phyloP scores from a whole-genome alignment of 169 alveolate species.

The Miamiensis avidus region DNA sequence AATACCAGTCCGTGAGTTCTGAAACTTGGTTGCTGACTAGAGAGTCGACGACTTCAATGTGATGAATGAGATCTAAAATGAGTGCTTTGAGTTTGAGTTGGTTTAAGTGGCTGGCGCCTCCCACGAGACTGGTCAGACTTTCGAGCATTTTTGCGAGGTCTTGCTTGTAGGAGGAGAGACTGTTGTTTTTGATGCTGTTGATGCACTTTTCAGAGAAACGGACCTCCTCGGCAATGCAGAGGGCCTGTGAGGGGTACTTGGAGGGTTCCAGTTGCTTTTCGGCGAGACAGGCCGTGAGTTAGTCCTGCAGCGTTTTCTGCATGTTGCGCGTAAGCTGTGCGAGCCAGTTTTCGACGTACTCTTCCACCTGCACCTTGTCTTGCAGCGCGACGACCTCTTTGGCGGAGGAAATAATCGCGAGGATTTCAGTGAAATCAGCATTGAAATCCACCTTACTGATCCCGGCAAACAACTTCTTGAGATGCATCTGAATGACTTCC shows the following conservation, averaged over 20 bases:
- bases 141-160: constrained; percentile 72
- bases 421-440: constrained; percentile 63
- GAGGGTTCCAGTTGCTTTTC: constrained; percentile 69
- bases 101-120: constrained; percentile 73
- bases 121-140: constrained; percentile 75
- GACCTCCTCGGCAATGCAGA: constrained; percentile 85
- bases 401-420: constrained; percentile 80
- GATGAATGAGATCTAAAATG: constrained; percentile 91
- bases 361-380: constrained; percentile 81
- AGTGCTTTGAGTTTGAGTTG: constrained; percentile 87
- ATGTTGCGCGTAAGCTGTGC: constrained; percentile 84
- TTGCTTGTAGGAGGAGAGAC: constrained; percentile 61
- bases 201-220: constrained; percentile 74
- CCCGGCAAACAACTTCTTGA: constrained; percentile 92
- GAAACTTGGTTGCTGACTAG: constrained; percentile 58
- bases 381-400: constrained; percentile 84
- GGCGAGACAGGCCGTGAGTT: constrained; percentile 56
- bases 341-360: constrained; percentile 92
- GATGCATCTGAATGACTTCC: constrained; percentile 89
- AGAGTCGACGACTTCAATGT: constrained; percentile 83
- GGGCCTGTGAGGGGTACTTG: constrained; percentile 84
- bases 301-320: constrained; percentile 77
- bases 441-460: constrained; percentile 86
- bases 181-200: constrained; percentile 72
- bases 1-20: constrained; percentile 82